Conservation (phyloP, 1,284 basidiomycete genomes). For the Singerocomus inundabilis region DNA sequence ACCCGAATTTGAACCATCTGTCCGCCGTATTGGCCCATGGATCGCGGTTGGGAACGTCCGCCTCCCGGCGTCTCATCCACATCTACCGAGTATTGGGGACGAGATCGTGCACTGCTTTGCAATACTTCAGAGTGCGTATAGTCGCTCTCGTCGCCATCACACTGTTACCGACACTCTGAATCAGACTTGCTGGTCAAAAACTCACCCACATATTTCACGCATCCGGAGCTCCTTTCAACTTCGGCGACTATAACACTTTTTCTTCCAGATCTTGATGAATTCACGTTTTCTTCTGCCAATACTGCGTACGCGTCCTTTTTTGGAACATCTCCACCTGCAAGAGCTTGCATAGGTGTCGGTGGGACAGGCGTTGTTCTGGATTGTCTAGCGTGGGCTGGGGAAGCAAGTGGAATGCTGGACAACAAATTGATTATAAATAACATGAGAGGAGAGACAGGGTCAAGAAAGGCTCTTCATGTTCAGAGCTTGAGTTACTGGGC, state of each 20-base stretch:
- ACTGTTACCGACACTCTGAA: conserved; percentile 3
- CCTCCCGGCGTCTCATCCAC: conserved; percentile 14
- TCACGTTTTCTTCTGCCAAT: conserved; percentile 72
- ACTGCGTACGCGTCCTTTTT: conserved; percentile 79
- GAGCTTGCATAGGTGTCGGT: conserved; percentile 83
- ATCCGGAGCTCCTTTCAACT: conserved; percentile 46
- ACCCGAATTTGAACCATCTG: conserved; percentile 18
- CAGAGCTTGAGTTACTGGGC: conserved; percentile 98
- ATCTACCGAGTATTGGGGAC: conserved; percentile 55
- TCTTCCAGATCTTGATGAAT: conserved; percentile 73
- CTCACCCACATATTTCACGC: not conserved
- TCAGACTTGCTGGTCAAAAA: conserved; percentile 14
- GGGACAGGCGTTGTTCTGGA: conserved; percentile 69
- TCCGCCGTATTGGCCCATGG: conserved; percentile 45
- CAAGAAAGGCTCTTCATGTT: conserved; percentile 82
- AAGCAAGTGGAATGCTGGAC: conserved; percentile 23
- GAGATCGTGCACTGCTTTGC: conserved; percentile 65
- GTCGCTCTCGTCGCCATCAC: not conserved
- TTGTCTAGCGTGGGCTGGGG: conserved; percentile 58
- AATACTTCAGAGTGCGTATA: conserved; percentile 50
- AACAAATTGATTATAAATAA: conserved; percentile 29
- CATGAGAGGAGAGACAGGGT: conserved; percentile 20
- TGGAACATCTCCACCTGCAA: conserved; percentile 87
- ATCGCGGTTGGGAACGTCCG: conserved; percentile 58
- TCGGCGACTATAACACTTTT: conserved; percentile 82